A percentile compares a stretch with the other conserved stretches of the same genome.
phyloP scores from a whole-genome alignment of 257 asterid genomes.

The Ajuga chamaepitys region DNA sequence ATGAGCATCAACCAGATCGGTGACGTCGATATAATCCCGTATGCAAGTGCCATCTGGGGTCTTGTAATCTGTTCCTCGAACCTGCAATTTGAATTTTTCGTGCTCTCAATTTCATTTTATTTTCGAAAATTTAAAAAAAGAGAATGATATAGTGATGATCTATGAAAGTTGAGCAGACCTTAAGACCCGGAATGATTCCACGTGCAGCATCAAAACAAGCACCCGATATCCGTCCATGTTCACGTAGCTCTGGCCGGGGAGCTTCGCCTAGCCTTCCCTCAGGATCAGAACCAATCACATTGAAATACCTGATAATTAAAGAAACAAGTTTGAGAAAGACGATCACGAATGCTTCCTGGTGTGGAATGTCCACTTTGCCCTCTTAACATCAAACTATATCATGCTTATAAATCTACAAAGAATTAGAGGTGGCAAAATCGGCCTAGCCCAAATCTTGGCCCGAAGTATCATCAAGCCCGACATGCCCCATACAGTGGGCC shows the following conservation, averaged over 20 bases:
- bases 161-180: conserved; percentile 29
- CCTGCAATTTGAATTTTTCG: conserved; percentile 44
- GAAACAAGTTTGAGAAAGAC: not conserved
- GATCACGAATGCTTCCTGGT: not conserved
- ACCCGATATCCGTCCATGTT: conserved; percentile 89
- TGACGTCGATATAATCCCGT: conserved; percentile 82
- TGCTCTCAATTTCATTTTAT: not conserved
- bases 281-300: conserved; percentile 92
- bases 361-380: too few species aligned
- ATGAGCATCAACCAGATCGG: conserved; percentile 89
- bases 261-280: conserved; percentile 96
- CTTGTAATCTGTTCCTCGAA: conserved; percentile 79
- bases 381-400: too few species aligned
- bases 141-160: too few species aligned
- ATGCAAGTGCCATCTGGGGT: conserved; percentile 83
- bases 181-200: conserved; percentile 73
- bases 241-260: conserved; percentile 85
- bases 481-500: too few species aligned
- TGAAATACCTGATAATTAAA: conserved; percentile 59
- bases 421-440: too few species aligned
- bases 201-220: conserved; percentile 97
- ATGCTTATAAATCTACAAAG: too few species aligned
- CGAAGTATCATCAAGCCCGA: too few species aligned
- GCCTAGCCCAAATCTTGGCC: too few species aligned
- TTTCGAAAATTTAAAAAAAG: too few species aligned